Evolutionary conservation across 2,329 filamentous ascomycete species (phyloP), one percentile per base, ranked within the genome.

Genomic region (Verticillium albo-atrum): DNA sequence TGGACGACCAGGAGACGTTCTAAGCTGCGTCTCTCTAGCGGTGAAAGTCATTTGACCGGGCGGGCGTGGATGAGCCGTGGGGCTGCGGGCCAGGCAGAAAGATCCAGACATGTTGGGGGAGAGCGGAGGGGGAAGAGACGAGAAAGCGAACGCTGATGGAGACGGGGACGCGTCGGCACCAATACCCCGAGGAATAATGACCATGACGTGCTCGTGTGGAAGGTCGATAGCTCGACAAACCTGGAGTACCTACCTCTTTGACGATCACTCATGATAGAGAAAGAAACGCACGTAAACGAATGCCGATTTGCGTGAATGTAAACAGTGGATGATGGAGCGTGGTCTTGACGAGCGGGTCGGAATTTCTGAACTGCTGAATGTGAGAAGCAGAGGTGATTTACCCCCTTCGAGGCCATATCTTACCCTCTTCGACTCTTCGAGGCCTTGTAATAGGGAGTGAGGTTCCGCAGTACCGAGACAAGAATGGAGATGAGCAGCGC

Each of bases 1-100:
- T 86, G 60, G 88, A 88, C 65, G 90, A 93, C 72, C 89, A 93
- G 74, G 90, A 95, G 83, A 92, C 89, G 58, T 92, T 92, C 70
- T 92, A 76, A 73, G 58, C 20, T 10, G 25, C 17, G 55, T n/a
- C 7, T 28, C 15, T 27, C 20, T 25, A 7, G 42, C 14, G 42
- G 32, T 25, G 20, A 25, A 30, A 14, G 17, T 23, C 23, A 35
- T 30, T n/a, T 15, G 17, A 15, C 32, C 32, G 56, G 47, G 55
- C 56, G 54, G 56, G 28, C 17, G 56, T 58, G 57, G 4, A 25
- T 23, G 20, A 20, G 20, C 20, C 20, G 59, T 51, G 51, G 60
- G 55, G 15, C 20, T 3, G 26, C n/a, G 26, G 32, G 55, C 27
- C 52, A 47, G 34, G 54, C 23, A 61, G 59, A 57, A 61, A 59